A percentile compares a stretch with the other conserved stretches of the same genome.
These are phyloP conservation scores for Mycena albidolilacea DNA, from an alignment of 768 basidiomycete species.

Conservation along the genomic window DNA sequence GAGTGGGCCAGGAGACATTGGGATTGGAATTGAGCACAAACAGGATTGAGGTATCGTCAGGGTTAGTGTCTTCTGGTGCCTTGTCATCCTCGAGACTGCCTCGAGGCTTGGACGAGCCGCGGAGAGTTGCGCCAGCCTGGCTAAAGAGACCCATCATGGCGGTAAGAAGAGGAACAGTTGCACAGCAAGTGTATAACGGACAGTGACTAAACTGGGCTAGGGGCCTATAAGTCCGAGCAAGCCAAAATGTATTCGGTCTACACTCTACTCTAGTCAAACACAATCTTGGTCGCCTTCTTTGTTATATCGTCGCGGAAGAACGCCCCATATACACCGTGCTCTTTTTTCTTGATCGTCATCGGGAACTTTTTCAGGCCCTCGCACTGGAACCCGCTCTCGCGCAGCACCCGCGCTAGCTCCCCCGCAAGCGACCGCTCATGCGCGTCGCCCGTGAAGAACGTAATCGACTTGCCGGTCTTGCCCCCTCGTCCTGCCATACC, in stretches of 20 bases:
- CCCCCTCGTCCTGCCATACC: constrained; percentile 84
- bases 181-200: constrained; percentile 28
- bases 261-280: constrained; percentile 58
- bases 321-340: constrained; percentile 91
- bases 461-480: constrained; percentile 90
- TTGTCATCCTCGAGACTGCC: constrained; percentile 76
- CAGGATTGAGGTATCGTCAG: constrained; percentile 93
- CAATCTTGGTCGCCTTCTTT: constrained; percentile 81
- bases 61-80: constrained; percentile 85
- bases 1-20: constrained; percentile 49
- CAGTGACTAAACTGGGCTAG: constrained; percentile 4
- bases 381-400: constrained; percentile 88
- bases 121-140: constrained; percentile 75
- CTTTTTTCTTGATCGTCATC: constrained; percentile 97
- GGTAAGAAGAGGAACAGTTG: constrained; percentile 27
- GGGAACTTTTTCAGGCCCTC: constrained; percentile 89
- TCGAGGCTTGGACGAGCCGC: constrained; percentile 68
- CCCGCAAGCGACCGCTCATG: constrained; percentile 92
- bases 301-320: constrained; percentile 83
- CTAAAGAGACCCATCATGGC: constrained; percentile 87
- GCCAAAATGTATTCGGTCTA: not conserved
- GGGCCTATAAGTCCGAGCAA: not conserved
- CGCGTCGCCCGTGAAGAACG: constrained; percentile 94
- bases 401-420: constrained; percentile 91
- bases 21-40: constrained; percentile 60